Evolutionary conservation across 306 rosid genomes (phyloP).

Genomic region (Cercis canadensis): DNA sequence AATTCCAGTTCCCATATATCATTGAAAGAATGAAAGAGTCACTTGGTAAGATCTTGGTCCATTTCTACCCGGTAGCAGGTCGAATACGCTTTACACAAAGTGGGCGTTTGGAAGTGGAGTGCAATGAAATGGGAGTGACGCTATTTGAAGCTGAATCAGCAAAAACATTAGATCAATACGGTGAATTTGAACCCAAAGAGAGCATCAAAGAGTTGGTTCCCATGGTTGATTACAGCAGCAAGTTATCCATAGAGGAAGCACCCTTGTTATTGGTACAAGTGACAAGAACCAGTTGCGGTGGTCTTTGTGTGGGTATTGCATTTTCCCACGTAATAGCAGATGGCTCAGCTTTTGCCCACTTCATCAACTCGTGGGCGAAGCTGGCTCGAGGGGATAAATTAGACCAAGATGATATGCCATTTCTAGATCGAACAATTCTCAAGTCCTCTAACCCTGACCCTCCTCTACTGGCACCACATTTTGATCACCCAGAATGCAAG

Average conservation of each 20-base stretch:
- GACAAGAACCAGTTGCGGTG: not conserved
- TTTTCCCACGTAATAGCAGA: not conserved
- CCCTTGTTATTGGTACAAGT: not conserved
- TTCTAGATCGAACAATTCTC: not conserved
- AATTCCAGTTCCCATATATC: no score
- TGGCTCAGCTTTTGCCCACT: not conserved
- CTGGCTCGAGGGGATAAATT: not conserved
- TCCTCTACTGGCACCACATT: not conserved
- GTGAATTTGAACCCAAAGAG: not conserved
- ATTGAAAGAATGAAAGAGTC: not conserved
- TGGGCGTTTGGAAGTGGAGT: not conserved
- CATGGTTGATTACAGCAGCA: not conserved
- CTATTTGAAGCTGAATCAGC: not conserved
- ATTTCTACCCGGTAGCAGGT: not conserved
- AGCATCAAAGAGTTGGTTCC: not conserved
- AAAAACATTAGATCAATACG: not conserved
- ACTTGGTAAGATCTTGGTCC: not conserved
- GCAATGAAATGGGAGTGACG: not conserved
- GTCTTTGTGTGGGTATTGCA: not conserved
- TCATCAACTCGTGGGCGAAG: constrained; percentile 7
- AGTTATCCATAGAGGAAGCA: not conserved
- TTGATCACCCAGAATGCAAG: not conserved
- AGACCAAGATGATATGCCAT: not conserved
- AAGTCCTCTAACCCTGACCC: not conserved
- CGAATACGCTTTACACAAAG: not conserved